These are phyloP conservation scores for Daldinia sp. DNA, from an alignment of 2,329 filamentous ascomycete species.

Conservation along the genomic window DNA sequence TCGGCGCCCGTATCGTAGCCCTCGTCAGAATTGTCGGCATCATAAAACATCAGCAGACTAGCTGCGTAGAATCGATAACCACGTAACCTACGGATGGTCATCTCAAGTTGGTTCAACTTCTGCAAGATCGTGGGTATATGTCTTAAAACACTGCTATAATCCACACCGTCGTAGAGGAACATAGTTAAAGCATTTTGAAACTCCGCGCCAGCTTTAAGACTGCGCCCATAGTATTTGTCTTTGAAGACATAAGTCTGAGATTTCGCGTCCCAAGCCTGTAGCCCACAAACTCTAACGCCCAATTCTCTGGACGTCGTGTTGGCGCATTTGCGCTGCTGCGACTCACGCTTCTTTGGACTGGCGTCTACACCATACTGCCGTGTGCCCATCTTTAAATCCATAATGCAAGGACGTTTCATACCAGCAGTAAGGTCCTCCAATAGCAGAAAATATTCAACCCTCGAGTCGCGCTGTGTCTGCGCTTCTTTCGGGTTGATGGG, in stretches of 20 bases:
- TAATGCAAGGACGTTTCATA: slow-evolving; percentile 95
- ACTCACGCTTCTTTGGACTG: slow-evolving; percentile 88
- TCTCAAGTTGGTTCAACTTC: slow-evolving; percentile 83
- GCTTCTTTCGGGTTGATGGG: slow-evolving; percentile 82
- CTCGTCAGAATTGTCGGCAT: slow-evolving; percentile 73
- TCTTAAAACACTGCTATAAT: slow-evolving; percentile 78
- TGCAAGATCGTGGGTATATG: slow-evolving; percentile 89
- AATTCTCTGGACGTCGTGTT: slow-evolving; percentile 90
- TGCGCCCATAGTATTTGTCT: slow-evolving; percentile 96
- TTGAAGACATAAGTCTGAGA: slow-evolving; percentile 90
- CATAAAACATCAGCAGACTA: slow-evolving; percentile 94
- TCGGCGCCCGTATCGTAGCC: slow-evolving; percentile 61
- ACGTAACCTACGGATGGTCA: slow-evolving; percentile 79
- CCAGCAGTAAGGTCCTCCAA: slow-evolving; percentile 94
- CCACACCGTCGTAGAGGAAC: slow-evolving; percentile 90
- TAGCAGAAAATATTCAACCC: slow-evolving; percentile 91
- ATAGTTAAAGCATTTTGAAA: slow-evolving; percentile 88
- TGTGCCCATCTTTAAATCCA: slow-evolving; percentile 98
- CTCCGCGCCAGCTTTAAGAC: slow-evolving; percentile 84
- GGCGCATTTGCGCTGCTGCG: slow-evolving; percentile 91
- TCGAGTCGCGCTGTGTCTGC: slow-evolving; percentile 67
- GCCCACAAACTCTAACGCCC: slow-evolving; percentile 91
- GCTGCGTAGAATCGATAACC: slow-evolving; percentile 96
- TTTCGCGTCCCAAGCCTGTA: slow-evolving; percentile 93
- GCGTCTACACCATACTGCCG: slow-evolving; percentile 96